Evolutionary conservation across 2,329 filamentous ascomycete species (phyloP).

Genomic region (Orbilia quercus): DNA sequence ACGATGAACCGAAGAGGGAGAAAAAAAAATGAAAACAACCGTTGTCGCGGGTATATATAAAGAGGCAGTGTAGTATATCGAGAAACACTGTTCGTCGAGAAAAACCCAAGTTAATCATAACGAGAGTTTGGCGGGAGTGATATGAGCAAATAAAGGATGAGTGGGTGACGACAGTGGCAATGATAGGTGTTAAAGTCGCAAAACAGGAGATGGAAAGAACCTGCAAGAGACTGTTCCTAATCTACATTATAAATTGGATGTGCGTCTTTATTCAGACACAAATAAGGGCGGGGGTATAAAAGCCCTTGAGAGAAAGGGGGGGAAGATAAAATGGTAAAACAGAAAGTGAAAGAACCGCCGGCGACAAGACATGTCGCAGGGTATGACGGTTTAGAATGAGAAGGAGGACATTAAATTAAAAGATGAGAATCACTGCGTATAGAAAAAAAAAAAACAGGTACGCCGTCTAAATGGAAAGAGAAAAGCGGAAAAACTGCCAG

Average conservation of each 20-base stretch:
- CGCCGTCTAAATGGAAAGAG: slow-evolving; percentile 55
- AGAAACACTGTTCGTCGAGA: background rate
- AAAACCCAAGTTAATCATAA: background rate
- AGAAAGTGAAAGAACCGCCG: slow-evolving; percentile 6
- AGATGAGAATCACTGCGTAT: slow-evolving; percentile 35
- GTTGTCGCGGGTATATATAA: slow-evolving; percentile 3
- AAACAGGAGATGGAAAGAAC: background rate
- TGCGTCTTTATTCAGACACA: slow-evolving; percentile 53
- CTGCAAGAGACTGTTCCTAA: slow-evolving; percentile 29
- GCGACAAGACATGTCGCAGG: slow-evolving; percentile 5
- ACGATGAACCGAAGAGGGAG: too few relatives aligned
- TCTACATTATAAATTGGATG: slow-evolving; percentile 53
- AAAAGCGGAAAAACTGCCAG: slow-evolving; percentile 48
- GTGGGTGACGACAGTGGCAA: too few relatives aligned
- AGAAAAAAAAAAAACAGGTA: slow-evolving; percentile 40
- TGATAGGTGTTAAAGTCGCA: background rate
- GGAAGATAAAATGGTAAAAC: background rate
- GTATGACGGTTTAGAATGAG: slow-evolving; percentile 22
- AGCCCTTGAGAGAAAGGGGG: slow-evolving; percentile 9
- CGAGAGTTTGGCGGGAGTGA: slow-evolving; percentile 2
- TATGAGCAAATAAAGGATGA: too few relatives aligned
- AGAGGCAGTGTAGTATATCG: background rate
- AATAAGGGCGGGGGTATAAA: slow-evolving; percentile 2
- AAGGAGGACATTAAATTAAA: slow-evolving; percentile 44
- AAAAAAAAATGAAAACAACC: background rate